Conservation (phyloP, 1,284 basidiomycete genomes). For the Tylopilus sp. region DNA sequence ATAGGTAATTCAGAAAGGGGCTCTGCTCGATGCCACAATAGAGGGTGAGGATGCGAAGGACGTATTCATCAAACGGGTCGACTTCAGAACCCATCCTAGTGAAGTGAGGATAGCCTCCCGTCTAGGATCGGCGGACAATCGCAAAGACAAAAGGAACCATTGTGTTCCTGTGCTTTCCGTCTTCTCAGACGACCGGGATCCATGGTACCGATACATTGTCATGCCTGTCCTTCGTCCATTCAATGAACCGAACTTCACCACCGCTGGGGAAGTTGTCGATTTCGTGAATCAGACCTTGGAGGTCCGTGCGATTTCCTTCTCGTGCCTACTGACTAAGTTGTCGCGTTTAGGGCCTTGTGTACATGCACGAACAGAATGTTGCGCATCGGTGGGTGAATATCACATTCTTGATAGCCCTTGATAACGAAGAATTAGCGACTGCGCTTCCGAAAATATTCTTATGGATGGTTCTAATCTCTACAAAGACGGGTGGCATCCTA, state of each 20-base stretch:
- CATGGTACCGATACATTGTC: constrained; percentile 27
- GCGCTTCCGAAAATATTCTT: constrained; percentile 26
- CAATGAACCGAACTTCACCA: constrained; percentile 32
- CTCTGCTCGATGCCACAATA: constrained; percentile 11
- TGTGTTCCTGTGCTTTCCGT: constrained; percentile 4
- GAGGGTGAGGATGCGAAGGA: not conserved
- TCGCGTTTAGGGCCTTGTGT: constrained; percentile 34
- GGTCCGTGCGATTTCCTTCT: too few species aligned
- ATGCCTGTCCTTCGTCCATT: constrained; percentile 34
- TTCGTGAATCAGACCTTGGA: constrained; percentile 38
- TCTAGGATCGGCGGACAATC: not conserved
- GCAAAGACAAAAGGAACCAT: not conserved
- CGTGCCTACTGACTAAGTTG: too few species aligned
- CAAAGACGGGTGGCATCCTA: constrained; percentile 29
- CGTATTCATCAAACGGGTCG: constrained; percentile 16
- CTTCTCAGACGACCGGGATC: constrained; percentile 8
- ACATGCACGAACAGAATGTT: constrained; percentile 31
- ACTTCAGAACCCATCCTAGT: not conserved
- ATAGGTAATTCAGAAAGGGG: too few species aligned
- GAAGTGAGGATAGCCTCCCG: constrained; percentile 11
- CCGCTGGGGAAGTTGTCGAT: constrained; percentile 32
- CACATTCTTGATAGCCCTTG: not conserved
- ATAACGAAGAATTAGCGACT: constrained; percentile 21
- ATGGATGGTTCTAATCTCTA: constrained; percentile 30
- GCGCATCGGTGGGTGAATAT: constrained; percentile 20